Base-by-base conservation (phyloP, 169 alveolate genomes). In the Plasmodium sp. region DNA sequence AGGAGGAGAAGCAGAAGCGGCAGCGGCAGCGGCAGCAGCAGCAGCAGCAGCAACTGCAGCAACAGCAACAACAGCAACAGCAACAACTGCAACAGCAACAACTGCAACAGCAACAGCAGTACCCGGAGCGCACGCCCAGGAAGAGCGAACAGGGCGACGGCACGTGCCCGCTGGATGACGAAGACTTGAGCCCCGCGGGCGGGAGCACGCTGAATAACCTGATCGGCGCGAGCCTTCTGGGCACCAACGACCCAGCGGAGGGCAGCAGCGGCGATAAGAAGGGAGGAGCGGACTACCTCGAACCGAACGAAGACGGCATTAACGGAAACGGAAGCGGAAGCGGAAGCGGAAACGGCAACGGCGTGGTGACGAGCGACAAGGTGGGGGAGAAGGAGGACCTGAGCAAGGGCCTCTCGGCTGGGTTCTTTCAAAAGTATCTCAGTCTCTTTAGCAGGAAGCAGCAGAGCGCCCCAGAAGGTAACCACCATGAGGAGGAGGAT, bases 1-100 rank as follows among this genome's bases (percentile, higher is more conserved):
- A 84, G 73, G 93, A 84, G 27, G 93, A 84, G 36, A 84, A 72
- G 56, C 6, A 3, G 31, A 83, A 36, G 31, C 56, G n/a, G 77
- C 16, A 84, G 45, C 10, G 27, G 62, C 6, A 1, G 54, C 12
- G 14, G 10, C 81, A 34, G 34, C 3, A 62, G 34, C 27, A 62
- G 16, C 22, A 62, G 73, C 18, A 73, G 45, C 74, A 81, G 31
- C 3, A 34, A 1, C 2, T 0, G n/a, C 43, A 77, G 27, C 58
- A 75, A 2, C 7, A 18, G 41, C 41, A 31, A 16, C 45, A n/a
- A 0, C 14, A 22, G 41, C 36, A 5, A 5, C 18, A 45, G 12
- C 72, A n/a, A 27, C 43, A 34, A 10, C 18, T 2, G 18, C 27
- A 22, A 22, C 27, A 0, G 27, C 27, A 22, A 22, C 27, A 22